Base-by-base conservation (phyloP, 2,329 filamentous ascomycete species). In the Colletotrichum graminicola region DNA sequence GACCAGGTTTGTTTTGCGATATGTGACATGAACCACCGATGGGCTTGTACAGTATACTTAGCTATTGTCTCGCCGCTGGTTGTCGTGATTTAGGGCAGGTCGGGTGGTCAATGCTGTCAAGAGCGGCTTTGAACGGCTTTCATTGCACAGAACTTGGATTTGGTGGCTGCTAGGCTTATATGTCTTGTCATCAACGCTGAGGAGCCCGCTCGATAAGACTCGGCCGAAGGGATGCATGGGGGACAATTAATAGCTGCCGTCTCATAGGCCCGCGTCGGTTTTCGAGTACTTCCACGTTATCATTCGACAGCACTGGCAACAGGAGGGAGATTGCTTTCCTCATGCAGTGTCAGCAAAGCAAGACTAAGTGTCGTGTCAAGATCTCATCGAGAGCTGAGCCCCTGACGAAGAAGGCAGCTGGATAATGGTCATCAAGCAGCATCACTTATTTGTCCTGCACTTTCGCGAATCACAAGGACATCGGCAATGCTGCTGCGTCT, bases 71-170 rank as follows among this genome's bases (percentile, higher is more conserved):
- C 14, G n/a, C 23, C 23, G n/a, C 55, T 21, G 45, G 39, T 41
- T 36, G 36, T 39, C 26, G 26, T 51, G 7, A 26, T 34, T 23
- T 41, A 18, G 39, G 11, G 34, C 12, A 34, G n/a, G 55, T 16
- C 43, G 41, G 52, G 32, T 32, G 18, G 18, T 26, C 16, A 45
- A 26, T 29, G 52, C 45, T 60, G 54, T 23, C 26, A 52, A 18
- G 59, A 54, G 69, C 66, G 69, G 65, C 21, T 43, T 61, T 69
- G 60, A 55, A 26, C 21, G 54, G 39, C n/a, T 43, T 21, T 51
- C 32, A 69, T 49, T 34, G 21, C 54, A 39, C 49, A 18, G 23
- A 49, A 32, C 10, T n/a, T 32, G 36, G 39, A 18, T 34, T n/a
- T 55, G 51, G 29, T n/a, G 16, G 45, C n/a, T 39, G 34, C 52